Conservation (phyloP, 2,329 filamentous ascomycete species). For the Sporothrix mexicana region DNA sequence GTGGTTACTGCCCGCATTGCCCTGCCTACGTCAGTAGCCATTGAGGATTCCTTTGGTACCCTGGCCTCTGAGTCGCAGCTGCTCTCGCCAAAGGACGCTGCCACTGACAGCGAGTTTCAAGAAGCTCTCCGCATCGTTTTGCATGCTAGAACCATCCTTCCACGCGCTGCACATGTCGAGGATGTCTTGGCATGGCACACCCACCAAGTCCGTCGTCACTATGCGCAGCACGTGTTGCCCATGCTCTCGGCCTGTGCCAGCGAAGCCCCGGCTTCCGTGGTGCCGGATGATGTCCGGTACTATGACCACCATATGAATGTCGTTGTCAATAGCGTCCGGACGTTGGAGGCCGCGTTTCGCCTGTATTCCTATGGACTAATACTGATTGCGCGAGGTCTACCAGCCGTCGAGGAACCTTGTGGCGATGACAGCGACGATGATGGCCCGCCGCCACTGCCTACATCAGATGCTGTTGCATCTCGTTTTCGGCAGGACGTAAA, state of each 20-base stretch:
- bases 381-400: conserved; percentile 56
- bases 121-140: conserved; percentile 61
- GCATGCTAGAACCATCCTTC: conserved; percentile 53
- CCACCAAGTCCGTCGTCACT: conserved; percentile 65
- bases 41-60: conserved; percentile 60
- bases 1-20: conserved; percentile 63
- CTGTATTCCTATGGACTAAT: conserved; percentile 63
- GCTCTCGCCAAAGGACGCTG: conserved; percentile 46
- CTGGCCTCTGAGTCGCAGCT: conserved; percentile 50
- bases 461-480: conserved; percentile 45
- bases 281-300: conserved; percentile 27
- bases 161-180: conserved; percentile 58
- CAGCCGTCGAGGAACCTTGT: conserved; percentile 40
- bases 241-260: conserved; percentile 55
- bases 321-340: conserved; percentile 56
- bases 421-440: neutral
- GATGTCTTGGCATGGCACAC: conserved; percentile 66
- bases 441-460: neutral
- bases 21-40: conserved; percentile 61
- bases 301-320: conserved; percentile 56
- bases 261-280: conserved; percentile 28
- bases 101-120: conserved; percentile 52
- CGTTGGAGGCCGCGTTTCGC: conserved; percentile 64
- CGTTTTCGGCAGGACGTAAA: conserved; percentile 66
- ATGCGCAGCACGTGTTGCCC: conserved; percentile 64